Base-by-base conservation (phyloP, 2,329 filamentous ascomycete species). In the Scedosporium dehoogii region DNA sequence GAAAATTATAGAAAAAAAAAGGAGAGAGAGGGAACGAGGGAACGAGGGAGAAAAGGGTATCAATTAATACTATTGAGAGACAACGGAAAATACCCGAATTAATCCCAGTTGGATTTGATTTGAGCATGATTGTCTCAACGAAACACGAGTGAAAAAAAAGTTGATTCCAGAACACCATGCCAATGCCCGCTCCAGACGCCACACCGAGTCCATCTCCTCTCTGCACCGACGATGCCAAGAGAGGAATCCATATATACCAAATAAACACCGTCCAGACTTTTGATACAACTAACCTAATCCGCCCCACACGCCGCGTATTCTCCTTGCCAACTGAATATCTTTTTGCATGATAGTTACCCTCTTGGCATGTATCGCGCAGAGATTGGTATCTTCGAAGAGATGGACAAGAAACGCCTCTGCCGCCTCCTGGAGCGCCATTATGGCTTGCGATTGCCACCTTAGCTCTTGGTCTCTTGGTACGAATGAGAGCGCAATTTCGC, bases 341-440 rank as follows among this genome's bases (percentile, higher is more conserved):
- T 96, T 96, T 76, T 94, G 92, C 90, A 96, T 93, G 69, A 97
- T 96, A 46, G 93, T 97, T 61, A 97, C 92, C 73, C 93, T 84
- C 79, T 96, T 97, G 65, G 93, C 94, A 76, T 97, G 93, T 69
- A 97, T 92, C 66, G 93, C 94, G 78, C 93, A 97, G 51, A 97
- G 83, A 78, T 97, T 97, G 67, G 91, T 91, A 76, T 96, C 91
- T 74, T 97, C 92, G 72, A 97, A 97, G n/a, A 97, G 80, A 72
- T 96, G 92, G 64, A 97, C 90, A 68, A 97, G 82, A 76, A 96
- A 97, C 4, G 93, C 93, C 78, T 97, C 93, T n/a, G 92, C 86
- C 14, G 93, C 91, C 80, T 97, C 93, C 76, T 97, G 93, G 2
- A 97, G 82, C 12, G 93, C 93, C 71, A 90, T 86, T 70, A 97